A percentile compares a stretch with the other conserved stretches of the same genome.
These are phyloP conservation scores for Austropuccinia psidii DNA, from an alignment of 1,284 basidiomycete species.

Conservation along the genomic window DNA sequence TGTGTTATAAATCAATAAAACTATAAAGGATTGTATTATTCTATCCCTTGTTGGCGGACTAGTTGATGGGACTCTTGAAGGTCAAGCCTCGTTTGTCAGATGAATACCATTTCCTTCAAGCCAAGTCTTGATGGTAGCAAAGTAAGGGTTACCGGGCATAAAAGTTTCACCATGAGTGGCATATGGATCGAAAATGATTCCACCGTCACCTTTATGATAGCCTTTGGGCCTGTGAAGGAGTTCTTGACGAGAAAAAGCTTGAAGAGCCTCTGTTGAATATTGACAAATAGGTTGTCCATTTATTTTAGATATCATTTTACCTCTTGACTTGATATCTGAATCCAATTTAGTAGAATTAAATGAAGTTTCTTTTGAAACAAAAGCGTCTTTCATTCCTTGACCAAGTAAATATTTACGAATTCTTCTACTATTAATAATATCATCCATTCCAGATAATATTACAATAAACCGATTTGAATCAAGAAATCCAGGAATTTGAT, in stretches of 20 bases:
- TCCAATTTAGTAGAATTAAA: no score
- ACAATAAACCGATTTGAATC: constrained; percentile 31
- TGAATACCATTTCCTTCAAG: constrained; percentile 19
- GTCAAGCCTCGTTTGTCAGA: not conserved
- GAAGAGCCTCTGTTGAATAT: no score
- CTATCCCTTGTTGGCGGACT: no score
- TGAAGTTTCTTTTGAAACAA: not conserved
- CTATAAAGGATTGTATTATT: no score
- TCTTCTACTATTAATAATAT: constrained; percentile 17
- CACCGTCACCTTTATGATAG: not conserved
- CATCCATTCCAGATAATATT: constrained; percentile 10
- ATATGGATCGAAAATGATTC: constrained; percentile 9
- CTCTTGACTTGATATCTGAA: no score
- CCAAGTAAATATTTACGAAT: constrained; percentile 11
- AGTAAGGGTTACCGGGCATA: constrained; percentile 14
- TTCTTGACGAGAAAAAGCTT: no score
- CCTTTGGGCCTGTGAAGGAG: not conserved
- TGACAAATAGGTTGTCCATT: no score
- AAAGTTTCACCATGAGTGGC: constrained; percentile 24
- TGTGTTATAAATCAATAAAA: no score
- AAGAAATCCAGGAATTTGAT: constrained; percentile 29
- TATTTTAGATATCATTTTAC: no score
- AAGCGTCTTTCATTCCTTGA: constrained; percentile 26
- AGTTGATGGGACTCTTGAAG: no score
- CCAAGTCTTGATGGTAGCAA: not conserved